Evolutionary conservation across 257 asterid species (phyloP).

Genomic region (Solanum commersonii): DNA sequence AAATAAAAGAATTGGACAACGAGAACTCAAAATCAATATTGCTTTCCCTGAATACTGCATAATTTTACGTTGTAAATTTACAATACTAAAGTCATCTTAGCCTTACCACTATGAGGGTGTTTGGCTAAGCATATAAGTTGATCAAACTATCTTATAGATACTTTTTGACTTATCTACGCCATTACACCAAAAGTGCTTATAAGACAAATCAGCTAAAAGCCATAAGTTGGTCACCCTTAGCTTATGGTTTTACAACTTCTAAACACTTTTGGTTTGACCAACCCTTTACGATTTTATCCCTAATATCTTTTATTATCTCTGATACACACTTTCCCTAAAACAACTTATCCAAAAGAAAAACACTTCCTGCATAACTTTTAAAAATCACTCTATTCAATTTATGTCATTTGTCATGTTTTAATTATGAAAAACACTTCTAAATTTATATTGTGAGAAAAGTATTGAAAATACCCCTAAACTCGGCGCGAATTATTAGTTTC

Average conservation of each 20-base stretch:
- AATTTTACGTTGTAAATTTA: not conserved
- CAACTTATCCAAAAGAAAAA: not conserved
- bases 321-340: not conserved
- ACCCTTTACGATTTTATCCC: not conserved
- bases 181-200: not conserved
- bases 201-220: not conserved
- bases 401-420: not conserved
- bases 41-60: not conserved
- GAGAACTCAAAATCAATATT: not conserved
- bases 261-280: not conserved
- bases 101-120: not conserved
- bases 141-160: not conserved
- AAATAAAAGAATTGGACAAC: not conserved
- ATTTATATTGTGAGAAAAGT: not conserved
- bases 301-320: not conserved
- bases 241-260: too few relatives aligned
- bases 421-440: not conserved
- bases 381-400: not conserved
- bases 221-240: not conserved
- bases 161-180: not conserved
- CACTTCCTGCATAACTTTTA: not conserved
- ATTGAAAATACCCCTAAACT: too few relatives aligned
- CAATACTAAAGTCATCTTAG: not conserved
- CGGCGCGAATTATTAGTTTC: too few relatives aligned
- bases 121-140: not conserved